A percentile compares a stretch with the other conserved stretches of the same genome.
phyloP scores from a whole-genome alignment of 371 early-diverging fungal genomes.

The Mortierella sp. region DNA sequence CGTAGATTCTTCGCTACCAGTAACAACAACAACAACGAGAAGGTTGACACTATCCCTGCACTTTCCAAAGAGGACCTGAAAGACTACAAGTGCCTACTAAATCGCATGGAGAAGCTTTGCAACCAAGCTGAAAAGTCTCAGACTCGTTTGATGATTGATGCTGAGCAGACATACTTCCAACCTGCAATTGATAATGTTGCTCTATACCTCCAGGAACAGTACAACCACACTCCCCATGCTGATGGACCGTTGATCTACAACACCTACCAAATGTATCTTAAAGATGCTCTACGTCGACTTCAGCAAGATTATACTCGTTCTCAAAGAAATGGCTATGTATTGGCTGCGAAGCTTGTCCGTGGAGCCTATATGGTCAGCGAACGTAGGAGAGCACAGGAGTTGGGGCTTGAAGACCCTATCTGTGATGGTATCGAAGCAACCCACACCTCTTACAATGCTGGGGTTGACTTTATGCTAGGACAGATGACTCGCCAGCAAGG shows the following conservation, averaged over 20 bases:
- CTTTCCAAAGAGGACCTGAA: conserved; percentile 68
- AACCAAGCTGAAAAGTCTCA: conserved; percentile 68
- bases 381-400: conserved; percentile 77
- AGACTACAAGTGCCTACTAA: conserved; percentile 76
- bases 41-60: conserved; percentile 27
- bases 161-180: conserved; percentile 93
- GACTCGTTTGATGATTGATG: conserved; percentile 91
- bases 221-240: conserved; percentile 66
- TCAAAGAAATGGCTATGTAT: conserved; percentile 73
- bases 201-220: conserved; percentile 72
- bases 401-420: conserved; percentile 85
- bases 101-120: conserved; percentile 76
- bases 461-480: conserved; percentile 76
- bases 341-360: conserved; percentile 93
- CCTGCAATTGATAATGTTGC: conserved; percentile 90
- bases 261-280: conserved; percentile 96
- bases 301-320: conserved; percentile 75
- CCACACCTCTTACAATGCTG: conserved; percentile 85
- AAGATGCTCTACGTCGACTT: conserved; percentile 74
- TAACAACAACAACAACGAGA: conserved; percentile 22
- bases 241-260: conserved; percentile 80
- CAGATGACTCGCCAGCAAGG: conserved; percentile 55
- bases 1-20: conserved; percentile 57
- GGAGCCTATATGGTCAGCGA: conserved; percentile 94
- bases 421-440: conserved; percentile 83